Base-by-base conservation (phyloP, 352 stramenopile genomes). In the Phytopythium mirpurense region DNA sequence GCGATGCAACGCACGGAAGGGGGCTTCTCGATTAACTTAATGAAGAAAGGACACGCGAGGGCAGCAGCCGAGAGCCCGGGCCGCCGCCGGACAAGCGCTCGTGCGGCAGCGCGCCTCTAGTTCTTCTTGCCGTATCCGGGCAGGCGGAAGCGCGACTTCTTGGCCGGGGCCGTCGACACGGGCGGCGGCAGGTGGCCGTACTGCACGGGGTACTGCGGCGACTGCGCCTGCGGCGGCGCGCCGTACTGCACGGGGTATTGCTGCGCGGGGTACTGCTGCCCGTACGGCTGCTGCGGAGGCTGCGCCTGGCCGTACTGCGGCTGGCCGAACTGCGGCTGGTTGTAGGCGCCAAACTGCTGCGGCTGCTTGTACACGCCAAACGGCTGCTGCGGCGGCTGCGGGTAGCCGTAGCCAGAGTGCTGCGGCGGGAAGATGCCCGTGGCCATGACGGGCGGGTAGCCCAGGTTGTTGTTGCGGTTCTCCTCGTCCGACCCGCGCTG, bases 71-170 rank as follows among this genome's bases (percentile, higher is more conserved):
- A n/a, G n/a, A n/a, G n/a, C n/a, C n/a, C n/a, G n/a, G n/a, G n/a
- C n/a, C n/a, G n/a, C n/a, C n/a, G n/a, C n/a, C n/a, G n/a, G n/a
- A n/a, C n/a, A n/a, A n/a, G n/a, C n/a, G n/a, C n/a, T n/a, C n/a
- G n/a, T n/a, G n/a, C n/a, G 9, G 24, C 14, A 26, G 38, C n/a
- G 21, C 23, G 24, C n/a, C 9, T 15, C 41, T 80, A 89, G 64
- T 86, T 88, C 68, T 88, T 91, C 65, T 85, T 86, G 65, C 78
- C 74, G 34, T 79, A 70, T 50, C 74, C 65, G 18, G 80, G 80
- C 26, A 91, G 60, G 14, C 76, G 71, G 67, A 89, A 89, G 50
- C 84, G 81, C 36, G 73, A 83, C 37, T 83, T 83, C 66, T 88
- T 89, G n/a, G 65, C 59, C 19, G 40, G 38, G 19, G 62, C 55